Evolutionary conservation across 768 basidiomycete species (phyloP).

Genomic region (Lactifluus rugatus): DNA sequence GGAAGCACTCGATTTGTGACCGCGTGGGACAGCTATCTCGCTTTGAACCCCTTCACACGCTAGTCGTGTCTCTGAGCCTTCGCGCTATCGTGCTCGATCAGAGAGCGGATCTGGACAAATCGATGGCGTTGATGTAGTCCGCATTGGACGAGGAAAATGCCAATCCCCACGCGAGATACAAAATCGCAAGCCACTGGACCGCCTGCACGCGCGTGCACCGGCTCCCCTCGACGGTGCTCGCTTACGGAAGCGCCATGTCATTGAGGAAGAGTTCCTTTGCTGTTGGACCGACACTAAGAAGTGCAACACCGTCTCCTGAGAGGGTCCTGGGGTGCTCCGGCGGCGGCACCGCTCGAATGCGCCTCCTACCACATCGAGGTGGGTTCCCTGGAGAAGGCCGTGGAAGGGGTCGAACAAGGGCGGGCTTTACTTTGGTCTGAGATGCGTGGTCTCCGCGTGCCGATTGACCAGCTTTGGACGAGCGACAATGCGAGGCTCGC

Average conservation of each 20-base stretch:
- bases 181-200: slow-evolving; percentile 5
- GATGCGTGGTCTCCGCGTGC: slow-evolving; percentile 11
- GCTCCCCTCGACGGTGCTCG: background rate
- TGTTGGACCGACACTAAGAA: background rate
- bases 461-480: slow-evolving; percentile 9
- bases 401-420: slow-evolving; percentile 13
- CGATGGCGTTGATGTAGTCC: background rate
- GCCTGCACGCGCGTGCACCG: background rate
- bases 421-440: slow-evolving; percentile 17
- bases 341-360: background rate
- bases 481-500: slow-evolving; percentile 1
- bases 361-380: slow-evolving; percentile 4
- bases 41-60: slow-evolving; percentile 4
- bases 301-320: slow-evolving; percentile 1
- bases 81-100: background rate
- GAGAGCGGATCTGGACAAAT: background rate
- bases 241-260: background rate
- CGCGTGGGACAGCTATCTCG: slow-evolving; percentile 6
- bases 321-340: background rate
- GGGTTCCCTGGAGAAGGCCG: background rate
- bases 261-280: background rate
- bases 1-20: background rate
- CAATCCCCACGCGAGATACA: background rate
- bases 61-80: background rate
- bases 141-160: background rate